phyloP scores from a whole-genome alignment of 805 yeast genomes.

The Wickerhamomyces kurtzmanii region DNA sequence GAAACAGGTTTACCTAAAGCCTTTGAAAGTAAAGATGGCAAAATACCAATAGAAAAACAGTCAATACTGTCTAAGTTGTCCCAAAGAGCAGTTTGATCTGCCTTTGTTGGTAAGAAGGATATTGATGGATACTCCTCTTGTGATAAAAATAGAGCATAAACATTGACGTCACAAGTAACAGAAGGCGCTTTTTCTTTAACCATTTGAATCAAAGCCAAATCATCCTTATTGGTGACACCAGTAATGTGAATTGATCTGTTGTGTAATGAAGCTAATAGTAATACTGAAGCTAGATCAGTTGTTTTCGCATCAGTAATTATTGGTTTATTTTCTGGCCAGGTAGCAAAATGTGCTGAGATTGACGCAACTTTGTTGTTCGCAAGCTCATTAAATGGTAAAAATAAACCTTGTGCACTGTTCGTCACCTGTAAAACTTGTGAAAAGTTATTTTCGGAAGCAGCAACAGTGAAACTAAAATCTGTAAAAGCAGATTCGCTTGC shows the following conservation, averaged over 20 bases:
- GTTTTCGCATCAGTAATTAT: slow-evolving; percentile 88
- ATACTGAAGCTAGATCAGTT: slow-evolving; percentile 86
- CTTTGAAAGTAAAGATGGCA: slow-evolving; percentile 66
- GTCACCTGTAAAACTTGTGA: slow-evolving; percentile 52
- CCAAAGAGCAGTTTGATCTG: slow-evolving; percentile 82
- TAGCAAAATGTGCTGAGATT: slow-evolving; percentile 67
- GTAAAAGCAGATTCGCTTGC: slow-evolving; percentile 58
- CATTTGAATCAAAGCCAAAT: slow-evolving; percentile 73
- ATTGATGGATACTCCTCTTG: slow-evolving; percentile 67
- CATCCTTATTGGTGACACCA: slow-evolving; percentile 73
- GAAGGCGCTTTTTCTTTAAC: slow-evolving; percentile 73
- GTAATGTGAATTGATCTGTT: slow-evolving; percentile 81
- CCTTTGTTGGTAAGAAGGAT: slow-evolving; percentile 65
- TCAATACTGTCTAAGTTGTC: slow-evolving; percentile 61
- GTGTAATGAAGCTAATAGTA: slow-evolving; percentile 83
- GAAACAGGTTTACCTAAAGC: slow-evolving; percentile 49
- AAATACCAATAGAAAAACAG: slow-evolving; percentile 75
- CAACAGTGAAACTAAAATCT: slow-evolving; percentile 75
- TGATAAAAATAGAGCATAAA: slow-evolving; percentile 68
- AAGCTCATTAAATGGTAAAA: slow-evolving; percentile 71
- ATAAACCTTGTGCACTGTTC: slow-evolving; percentile 64
- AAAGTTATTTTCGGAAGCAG: slow-evolving; percentile 69
- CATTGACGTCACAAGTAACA: slow-evolving; percentile 86
- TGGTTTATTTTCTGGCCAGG: slow-evolving; percentile 81
- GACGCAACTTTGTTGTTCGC: slow-evolving; percentile 59